Evolutionary conservation across 768 basidiomycete species (phyloP).

Genomic region (Lactifluus echinatus): DNA sequence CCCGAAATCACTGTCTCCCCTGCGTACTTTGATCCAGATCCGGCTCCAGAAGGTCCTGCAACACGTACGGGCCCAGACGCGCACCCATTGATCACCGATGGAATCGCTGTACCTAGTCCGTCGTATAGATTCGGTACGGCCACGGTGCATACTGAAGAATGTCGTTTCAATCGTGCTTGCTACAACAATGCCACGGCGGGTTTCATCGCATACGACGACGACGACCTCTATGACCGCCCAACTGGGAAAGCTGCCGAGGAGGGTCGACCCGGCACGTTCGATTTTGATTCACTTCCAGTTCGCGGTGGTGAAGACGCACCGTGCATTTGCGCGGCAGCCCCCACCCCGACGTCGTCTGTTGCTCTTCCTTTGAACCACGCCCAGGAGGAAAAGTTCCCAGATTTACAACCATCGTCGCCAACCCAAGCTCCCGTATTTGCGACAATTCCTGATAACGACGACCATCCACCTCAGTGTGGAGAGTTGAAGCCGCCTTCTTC

Average conservation of each 20-base stretch:
- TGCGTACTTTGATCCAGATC: constrained; percentile 37
- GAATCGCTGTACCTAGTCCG: constrained; percentile 5
- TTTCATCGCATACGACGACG: constrained; percentile 29
- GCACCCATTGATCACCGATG: constrained; percentile 21
- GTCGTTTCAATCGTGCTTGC: constrained; percentile 20
- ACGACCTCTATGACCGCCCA: constrained; percentile 17
- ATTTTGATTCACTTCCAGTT: constrained; percentile 31
- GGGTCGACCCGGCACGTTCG: constrained; percentile 24
- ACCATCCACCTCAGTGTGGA: background rate
- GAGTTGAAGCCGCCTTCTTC: constrained; percentile 9
- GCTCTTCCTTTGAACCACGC: constrained; percentile 16
- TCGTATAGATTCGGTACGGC: constrained; percentile 16
- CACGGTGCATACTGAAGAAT: constrained; percentile 14
- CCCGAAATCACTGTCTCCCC: constrained; percentile 30
- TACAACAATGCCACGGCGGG: constrained; percentile 24
- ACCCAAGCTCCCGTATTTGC: background rate
- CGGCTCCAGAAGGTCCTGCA: constrained; percentile 38
- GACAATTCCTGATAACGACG: background rate
- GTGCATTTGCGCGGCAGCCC: constrained; percentile 14
- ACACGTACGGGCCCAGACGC: constrained; percentile 32
- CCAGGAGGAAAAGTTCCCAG: constrained; percentile 2
- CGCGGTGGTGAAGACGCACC: constrained; percentile 19
- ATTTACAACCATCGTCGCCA: background rate
- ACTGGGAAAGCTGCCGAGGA: constrained; percentile 10
- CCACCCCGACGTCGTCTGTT: constrained; percentile 19